Evolutionary conservation across 2,329 filamentous ascomycete genomes (phyloP).

Genomic region (Blastomyces parvus): DNA sequence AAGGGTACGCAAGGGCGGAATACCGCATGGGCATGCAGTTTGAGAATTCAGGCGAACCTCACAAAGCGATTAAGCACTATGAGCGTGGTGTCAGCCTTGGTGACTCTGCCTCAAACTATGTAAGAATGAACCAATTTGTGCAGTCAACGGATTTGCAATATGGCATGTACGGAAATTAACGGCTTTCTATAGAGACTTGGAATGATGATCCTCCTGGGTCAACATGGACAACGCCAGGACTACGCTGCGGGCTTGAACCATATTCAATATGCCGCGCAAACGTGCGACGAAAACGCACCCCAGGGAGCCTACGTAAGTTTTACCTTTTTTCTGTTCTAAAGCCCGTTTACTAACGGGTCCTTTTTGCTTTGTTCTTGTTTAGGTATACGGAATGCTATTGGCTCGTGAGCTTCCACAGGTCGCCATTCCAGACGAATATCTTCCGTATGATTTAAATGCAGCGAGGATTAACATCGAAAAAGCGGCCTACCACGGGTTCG

Average conservation of each 20-base stretch:
- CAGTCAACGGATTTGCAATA: not conserved
- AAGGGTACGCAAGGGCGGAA: slow-evolving; percentile 78
- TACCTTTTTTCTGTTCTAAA: not conserved
- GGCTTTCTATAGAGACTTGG: slow-evolving; percentile 59
- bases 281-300: slow-evolving; percentile 89
- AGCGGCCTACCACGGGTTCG: slow-evolving; percentile 88
- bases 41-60: slow-evolving; percentile 85
- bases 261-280: slow-evolving; percentile 72
- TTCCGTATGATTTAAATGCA: slow-evolving; percentile 61
- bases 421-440: slow-evolving; percentile 59
- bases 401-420: slow-evolving; percentile 88
- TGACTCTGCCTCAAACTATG: slow-evolving; percentile 77
- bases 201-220: slow-evolving; percentile 94
- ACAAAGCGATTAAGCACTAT: slow-evolving; percentile 87
- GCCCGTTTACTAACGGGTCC: not conserved
- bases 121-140: slow-evolving; percentile 23
- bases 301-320: slow-evolving; percentile 70
- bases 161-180: slow-evolving; percentile 9
- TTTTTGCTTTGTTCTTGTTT: slow-evolving; percentile 1
- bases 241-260: slow-evolving; percentile 67
- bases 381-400: slow-evolving; percentile 86
- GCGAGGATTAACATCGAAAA: slow-evolving; percentile 90
- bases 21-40: slow-evolving; percentile 98
- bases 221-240: slow-evolving; percentile 82
- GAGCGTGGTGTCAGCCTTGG: slow-evolving; percentile 65